phyloP scores from a whole-genome alignment of 805 yeast genomes.

The Brettanomyces custersianus region DNA sequence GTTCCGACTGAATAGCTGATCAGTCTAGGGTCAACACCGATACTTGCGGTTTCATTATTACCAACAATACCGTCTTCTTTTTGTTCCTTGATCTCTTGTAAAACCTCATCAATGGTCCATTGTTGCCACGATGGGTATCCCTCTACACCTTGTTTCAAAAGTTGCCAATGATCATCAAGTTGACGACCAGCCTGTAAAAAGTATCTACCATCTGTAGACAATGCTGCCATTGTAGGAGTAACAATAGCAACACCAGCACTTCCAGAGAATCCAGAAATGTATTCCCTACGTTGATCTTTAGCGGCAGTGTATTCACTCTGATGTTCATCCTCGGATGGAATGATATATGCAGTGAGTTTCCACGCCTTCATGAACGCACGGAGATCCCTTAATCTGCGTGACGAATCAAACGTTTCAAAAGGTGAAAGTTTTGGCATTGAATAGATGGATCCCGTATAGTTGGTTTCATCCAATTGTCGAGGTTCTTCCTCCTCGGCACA shows the following conservation, averaged over 20 bases:
- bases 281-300: constrained; percentile 76
- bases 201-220: constrained; percentile 93
- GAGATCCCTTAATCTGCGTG: constrained; percentile 28
- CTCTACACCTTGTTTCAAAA: constrained; percentile 72
- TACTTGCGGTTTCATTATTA: constrained; percentile 28
- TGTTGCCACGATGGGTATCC: constrained; percentile 72
- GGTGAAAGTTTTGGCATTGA: too few relatives aligned
- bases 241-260: constrained; percentile 90
- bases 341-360: constrained; percentile 43
- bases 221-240: constrained; percentile 56
- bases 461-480: too few relatives aligned
- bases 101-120: constrained; percentile 56
- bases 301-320: constrained; percentile 82
- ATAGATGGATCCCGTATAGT: too few relatives aligned
- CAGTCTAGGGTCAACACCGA: constrained; percentile 80
- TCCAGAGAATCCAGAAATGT: constrained; percentile 83
- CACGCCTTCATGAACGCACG: constrained; percentile 36
- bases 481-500: too few relatives aligned
- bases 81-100: background rate
- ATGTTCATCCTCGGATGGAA: constrained; percentile 83
- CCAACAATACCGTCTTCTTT: background rate
- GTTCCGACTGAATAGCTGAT: constrained; percentile 44
- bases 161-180: constrained; percentile 67
- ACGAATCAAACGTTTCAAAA: constrained; percentile 19
- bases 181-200: constrained; percentile 85